Evolutionary conservation across 805 yeast species (phyloP).

Genomic region (Vanderwaltozyma tropicalis): DNA sequence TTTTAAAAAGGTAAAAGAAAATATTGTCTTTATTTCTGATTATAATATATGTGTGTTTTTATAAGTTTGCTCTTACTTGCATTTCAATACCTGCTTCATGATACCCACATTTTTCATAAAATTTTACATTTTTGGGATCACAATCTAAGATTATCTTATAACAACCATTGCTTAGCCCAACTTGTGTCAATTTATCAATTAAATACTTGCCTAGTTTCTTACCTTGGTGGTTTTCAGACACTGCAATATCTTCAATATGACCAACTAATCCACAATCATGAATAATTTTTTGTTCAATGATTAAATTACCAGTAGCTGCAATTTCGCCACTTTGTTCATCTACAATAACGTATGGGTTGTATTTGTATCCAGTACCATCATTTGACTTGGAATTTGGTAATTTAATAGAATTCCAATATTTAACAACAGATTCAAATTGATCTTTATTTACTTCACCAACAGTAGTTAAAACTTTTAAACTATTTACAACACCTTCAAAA

Average conservation of each 20-base stretch:
- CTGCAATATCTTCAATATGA: slow-evolving; percentile 92
- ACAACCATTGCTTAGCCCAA: slow-evolving; percentile 56
- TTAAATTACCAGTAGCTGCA: slow-evolving; percentile 75
- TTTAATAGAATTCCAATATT: slow-evolving; percentile 44
- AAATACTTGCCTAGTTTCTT: slow-evolving; percentile 62
- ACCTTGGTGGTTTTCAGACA: slow-evolving; percentile 67
- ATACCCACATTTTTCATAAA: slow-evolving; percentile 84
- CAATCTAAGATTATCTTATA: slow-evolving; percentile 89
- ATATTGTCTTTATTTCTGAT: no score
- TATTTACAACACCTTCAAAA: slow-evolving; percentile 47
- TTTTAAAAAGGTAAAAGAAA: no score
- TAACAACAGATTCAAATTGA: slow-evolving; percentile 41
- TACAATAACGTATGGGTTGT: slow-evolving; percentile 61
- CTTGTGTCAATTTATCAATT: slow-evolving; percentile 48
- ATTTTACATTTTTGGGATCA: slow-evolving; percentile 66
- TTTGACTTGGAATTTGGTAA: slow-evolving; percentile 5
- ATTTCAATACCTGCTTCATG: slow-evolving; percentile 56
- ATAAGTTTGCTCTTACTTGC: slow-evolving; percentile 30
- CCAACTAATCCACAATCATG: slow-evolving; percentile 83
- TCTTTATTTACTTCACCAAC: slow-evolving; percentile 60
- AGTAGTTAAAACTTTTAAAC: slow-evolving; percentile 61
- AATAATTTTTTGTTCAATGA: slow-evolving; percentile 73
- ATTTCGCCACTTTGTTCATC: slow-evolving; percentile 37
- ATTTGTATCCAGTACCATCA: slow-evolving; percentile 34
- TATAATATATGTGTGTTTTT: not conserved